These are phyloP conservation scores for Xylariaceae sp. DNA, from an alignment of 2,329 filamentous ascomycete species.

Conservation along the genomic window DNA sequence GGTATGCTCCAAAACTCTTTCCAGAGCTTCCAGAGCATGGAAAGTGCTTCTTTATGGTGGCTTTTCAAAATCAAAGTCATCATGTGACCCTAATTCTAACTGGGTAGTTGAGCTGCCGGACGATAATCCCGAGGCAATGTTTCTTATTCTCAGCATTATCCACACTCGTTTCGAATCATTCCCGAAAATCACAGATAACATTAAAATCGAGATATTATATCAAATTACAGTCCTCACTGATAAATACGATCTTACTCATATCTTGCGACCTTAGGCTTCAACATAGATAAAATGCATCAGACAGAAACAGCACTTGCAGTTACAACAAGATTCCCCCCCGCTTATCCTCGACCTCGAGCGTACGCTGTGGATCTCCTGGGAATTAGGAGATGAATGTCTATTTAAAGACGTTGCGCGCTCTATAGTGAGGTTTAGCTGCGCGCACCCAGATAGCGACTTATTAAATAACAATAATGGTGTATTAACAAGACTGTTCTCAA, in stretches of 20 bases:
- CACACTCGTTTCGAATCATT: slow-evolving; percentile 27
- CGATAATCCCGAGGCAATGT: slow-evolving; percentile 28
- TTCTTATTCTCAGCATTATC: slow-evolving; percentile 29
- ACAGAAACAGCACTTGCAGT: background rate
- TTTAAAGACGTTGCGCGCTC: background rate
- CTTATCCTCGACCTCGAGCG: background rate
- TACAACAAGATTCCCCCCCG: background rate
- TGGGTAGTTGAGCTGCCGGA: slow-evolving; percentile 29
- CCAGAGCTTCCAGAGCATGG: slow-evolving; percentile 22
- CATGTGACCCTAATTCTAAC: slow-evolving; percentile 6
- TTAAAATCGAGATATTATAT: slow-evolving; percentile 14
- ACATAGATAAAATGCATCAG: slow-evolving; percentile 11
- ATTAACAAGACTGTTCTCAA: background rate
- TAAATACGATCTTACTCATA: slow-evolving; percentile 25
- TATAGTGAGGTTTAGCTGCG: background rate
- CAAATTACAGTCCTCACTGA: slow-evolving; percentile 23
- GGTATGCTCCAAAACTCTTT: slow-evolving; percentile 23
- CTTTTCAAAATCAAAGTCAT: slow-evolving; percentile 21
- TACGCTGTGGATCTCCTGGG: slow-evolving; percentile 15
- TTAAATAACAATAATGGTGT: background rate
- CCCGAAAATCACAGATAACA: slow-evolving; percentile 3
- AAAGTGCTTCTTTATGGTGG: slow-evolving; percentile 24
- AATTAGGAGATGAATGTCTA: slow-evolving; percentile 5
- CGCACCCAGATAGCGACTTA: slow-evolving; percentile 1
- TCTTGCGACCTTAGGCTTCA: slow-evolving; percentile 21